A percentile compares a stretch with the other conserved stretches of the same genome.
Conservation (phyloP, 2,329 filamentous ascomycete species). For the Apiospora hydei region DNA sequence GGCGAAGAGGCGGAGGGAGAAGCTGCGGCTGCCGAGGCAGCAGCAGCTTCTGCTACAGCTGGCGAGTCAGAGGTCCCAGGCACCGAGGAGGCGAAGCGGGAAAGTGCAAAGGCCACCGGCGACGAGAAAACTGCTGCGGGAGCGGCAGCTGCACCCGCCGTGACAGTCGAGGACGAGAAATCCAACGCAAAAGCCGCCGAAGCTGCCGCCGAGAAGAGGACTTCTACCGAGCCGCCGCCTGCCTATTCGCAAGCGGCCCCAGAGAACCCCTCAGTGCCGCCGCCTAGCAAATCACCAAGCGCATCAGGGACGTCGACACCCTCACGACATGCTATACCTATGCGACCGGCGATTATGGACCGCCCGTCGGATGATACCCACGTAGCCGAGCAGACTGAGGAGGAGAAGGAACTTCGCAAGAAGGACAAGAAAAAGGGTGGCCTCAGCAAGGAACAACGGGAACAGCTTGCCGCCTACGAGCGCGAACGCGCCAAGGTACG, state of each 20-base stretch:
- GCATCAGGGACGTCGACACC: slow-evolving; percentile 49
- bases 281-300: slow-evolving; percentile 36
- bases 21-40: slow-evolving; percentile 42
- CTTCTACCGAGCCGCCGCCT: slow-evolving; percentile 43
- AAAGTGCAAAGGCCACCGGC: slow-evolving; percentile 55
- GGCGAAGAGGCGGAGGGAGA: slow-evolving; percentile 58
- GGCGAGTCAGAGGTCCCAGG: slow-evolving; percentile 62
- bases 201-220: slow-evolving; percentile 36
- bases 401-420: slow-evolving; percentile 77
- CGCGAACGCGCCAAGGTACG: slow-evolving; percentile 83
- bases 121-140: slow-evolving; percentile 37
- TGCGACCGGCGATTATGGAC: slow-evolving; percentile 88
- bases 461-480: slow-evolving; percentile 89
- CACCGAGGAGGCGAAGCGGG: slow-evolving; percentile 62
- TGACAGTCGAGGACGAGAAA: slow-evolving; percentile 44
- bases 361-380: slow-evolving; percentile 80
- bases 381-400: slow-evolving; percentile 70
- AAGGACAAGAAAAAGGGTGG: slow-evolving; percentile 87
- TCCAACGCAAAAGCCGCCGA: slow-evolving; percentile 36
- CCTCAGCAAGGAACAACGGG: slow-evolving; percentile 88
- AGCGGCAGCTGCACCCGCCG: slow-evolving; percentile 37
- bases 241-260: slow-evolving; percentile 52
- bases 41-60: slow-evolving; percentile 49
- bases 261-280: slow-evolving; percentile 38
- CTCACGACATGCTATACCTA: slow-evolving; percentile 64